Evolutionary conservation across 352 stramenopile species (phyloP).

Genomic region (Phytophthora ohioensis): DNA sequence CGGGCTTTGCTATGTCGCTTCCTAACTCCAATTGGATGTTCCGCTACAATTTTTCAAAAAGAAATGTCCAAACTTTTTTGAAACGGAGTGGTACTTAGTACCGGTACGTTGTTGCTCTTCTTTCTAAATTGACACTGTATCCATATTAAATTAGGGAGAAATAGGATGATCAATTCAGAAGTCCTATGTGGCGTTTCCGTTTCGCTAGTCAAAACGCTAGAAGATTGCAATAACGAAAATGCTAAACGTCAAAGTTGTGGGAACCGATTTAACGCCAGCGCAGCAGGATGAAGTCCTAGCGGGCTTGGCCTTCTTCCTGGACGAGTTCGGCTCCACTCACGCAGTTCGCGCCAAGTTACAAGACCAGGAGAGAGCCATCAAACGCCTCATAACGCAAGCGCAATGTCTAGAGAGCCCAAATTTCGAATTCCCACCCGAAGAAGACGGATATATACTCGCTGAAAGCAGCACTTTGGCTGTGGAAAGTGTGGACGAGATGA

Average conservation of each 20-base stretch:
- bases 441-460: too few species aligned
- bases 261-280: not conserved
- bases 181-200: too few species aligned
- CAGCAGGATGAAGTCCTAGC: constrained; percentile 12
- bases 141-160: constrained; percentile 2
- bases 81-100: too few species aligned
- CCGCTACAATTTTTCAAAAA: too few species aligned
- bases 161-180: not conserved
- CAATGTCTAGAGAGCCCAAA: too few species aligned
- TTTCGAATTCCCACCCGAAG: too few species aligned
- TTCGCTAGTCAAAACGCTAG: not conserved
- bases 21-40: too few species aligned
- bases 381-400: not conserved
- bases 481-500: not conserved
- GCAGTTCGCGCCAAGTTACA: constrained; percentile 10
- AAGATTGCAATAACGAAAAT: not conserved
- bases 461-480: not conserved
- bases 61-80: too few species aligned
- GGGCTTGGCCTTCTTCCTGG: constrained; percentile 26
- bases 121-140: not conserved
- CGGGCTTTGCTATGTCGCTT: too few species aligned
- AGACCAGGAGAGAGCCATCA: not conserved
- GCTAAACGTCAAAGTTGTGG: constrained; percentile 10
- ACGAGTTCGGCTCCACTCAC: constrained; percentile 23
- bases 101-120: too few species aligned